A percentile compares a stretch with the other conserved stretches of the same genome.
These are phyloP conservation scores for Ophiostoma australiae DNA, from an alignment of 2,329 filamentous ascomycete species.

Conservation along the genomic window DNA sequence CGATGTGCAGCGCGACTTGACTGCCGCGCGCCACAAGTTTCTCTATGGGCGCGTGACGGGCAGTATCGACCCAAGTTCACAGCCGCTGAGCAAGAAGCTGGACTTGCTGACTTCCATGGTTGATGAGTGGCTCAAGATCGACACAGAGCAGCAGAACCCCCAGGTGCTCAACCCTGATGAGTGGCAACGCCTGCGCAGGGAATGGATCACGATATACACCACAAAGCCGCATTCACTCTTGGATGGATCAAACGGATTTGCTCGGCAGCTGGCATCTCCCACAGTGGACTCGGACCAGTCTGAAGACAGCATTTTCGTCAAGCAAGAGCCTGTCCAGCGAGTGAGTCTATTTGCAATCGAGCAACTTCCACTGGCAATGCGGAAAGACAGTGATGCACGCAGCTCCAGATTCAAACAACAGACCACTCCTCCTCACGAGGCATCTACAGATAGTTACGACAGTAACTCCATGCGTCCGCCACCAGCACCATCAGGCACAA, in stretches of 20 bases:
- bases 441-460: no score
- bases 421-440: no score
- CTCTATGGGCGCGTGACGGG: not conserved
- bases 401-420: no score
- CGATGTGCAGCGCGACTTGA: not conserved
- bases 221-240: not conserved
- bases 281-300: not conserved
- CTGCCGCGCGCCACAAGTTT: not conserved
- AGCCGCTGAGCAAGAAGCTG: not conserved
- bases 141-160: not conserved
- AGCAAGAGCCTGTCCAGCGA: not conserved
- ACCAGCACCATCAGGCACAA: no score
- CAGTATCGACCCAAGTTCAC: not conserved
- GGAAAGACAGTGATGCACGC: not conserved
- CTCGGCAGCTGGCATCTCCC: not conserved
- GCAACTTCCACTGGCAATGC: no score
- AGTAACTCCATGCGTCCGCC: no score
- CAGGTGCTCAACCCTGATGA: not conserved
- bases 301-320: not conserved
- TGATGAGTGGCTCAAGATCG: not conserved
- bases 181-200: not conserved
- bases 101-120: not conserved
- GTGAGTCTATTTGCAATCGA: no score
- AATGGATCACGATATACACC: not conserved
- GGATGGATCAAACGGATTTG: not conserved